Percentiles rank a stretch among this genome's conserved stretches.
Evolutionary conservation across 805 yeast genomes (phyloP).

Genomic region (Teunomyces atbi): DNA sequence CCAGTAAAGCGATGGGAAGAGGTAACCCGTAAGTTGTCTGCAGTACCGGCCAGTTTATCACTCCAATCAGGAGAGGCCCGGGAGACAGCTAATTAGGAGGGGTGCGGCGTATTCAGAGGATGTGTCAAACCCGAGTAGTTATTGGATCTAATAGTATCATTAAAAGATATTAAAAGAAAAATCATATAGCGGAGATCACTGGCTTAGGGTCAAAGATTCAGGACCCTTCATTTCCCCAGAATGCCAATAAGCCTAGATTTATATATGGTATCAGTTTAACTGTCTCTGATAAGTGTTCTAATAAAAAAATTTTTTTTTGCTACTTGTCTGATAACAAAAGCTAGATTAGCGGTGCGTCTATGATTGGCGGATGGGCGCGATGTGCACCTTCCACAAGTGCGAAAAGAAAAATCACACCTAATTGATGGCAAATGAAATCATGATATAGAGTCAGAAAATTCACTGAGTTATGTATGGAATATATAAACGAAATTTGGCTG

Average conservation of each 20-base stretch:
- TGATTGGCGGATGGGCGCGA: conserved; percentile 5
- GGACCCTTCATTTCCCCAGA: neutral
- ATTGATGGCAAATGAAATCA: conserved; percentile 1
- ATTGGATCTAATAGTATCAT: neutral
- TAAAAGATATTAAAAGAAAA: neutral
- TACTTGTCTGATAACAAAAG: conserved; percentile 1
- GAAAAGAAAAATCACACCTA: neutral
- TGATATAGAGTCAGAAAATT: neutral
- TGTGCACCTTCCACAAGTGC: neutral
- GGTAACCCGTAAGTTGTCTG: neutral
- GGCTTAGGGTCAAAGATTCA: neutral
- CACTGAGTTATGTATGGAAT: conserved; percentile 1
- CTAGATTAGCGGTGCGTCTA: conserved; percentile 1
- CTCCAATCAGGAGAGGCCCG: neutral
- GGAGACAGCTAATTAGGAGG: conserved; percentile 1
- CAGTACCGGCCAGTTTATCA: neutral
- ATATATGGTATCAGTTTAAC: neutral
- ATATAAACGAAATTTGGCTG: conserved; percentile 3
- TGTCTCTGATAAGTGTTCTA: neutral
- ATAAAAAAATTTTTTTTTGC: neutral
- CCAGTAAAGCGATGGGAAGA: neutral
- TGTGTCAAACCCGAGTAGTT: neutral
- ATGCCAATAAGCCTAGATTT: conserved; percentile 2
- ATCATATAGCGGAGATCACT: neutral
- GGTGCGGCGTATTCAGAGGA: conserved; percentile 2